Conservation (phyloP, 1,284 basidiomycete genomes). For the Papiliotrema flavescens region DNA sequence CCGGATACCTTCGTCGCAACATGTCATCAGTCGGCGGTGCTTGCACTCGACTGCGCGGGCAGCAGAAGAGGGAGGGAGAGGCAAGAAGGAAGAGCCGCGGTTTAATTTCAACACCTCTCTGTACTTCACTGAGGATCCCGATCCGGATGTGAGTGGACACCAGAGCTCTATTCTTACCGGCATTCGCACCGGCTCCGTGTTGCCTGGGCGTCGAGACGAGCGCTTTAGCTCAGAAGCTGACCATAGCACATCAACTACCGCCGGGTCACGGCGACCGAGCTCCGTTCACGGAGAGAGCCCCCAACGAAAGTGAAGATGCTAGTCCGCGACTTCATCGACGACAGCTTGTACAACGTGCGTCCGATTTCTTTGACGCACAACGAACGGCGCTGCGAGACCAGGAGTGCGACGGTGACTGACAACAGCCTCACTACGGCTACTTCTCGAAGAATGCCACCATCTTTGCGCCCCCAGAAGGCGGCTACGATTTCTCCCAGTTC, state of each 20-base stretch:
- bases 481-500: constrained; percentile 68
- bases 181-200: no score
- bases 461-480: constrained; percentile 61
- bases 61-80: background rate
- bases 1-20: background rate
- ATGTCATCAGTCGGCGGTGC: background rate
- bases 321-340: constrained; percentile 93
- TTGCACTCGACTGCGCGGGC: background rate
- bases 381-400: background rate
- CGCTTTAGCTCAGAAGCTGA: background rate
- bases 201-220: background rate
- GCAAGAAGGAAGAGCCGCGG: constrained; percentile 17
- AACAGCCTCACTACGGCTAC: constrained; percentile 84
- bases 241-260: constrained; percentile 54
- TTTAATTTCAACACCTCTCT: constrained; percentile 48
- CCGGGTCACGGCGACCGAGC: constrained; percentile 68
- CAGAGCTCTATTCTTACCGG: no score
- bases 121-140: constrained; percentile 34
- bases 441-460: constrained; percentile 89
- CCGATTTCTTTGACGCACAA: background rate
- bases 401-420: background rate
- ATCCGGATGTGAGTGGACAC: constrained; percentile 37
- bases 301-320: constrained; percentile 89
- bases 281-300: constrained; percentile 60
- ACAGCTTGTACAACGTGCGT: constrained; percentile 80